Evolutionary conservation across 306 rosid species (phyloP).

Genomic region (Pyrus pyrifolia): DNA sequence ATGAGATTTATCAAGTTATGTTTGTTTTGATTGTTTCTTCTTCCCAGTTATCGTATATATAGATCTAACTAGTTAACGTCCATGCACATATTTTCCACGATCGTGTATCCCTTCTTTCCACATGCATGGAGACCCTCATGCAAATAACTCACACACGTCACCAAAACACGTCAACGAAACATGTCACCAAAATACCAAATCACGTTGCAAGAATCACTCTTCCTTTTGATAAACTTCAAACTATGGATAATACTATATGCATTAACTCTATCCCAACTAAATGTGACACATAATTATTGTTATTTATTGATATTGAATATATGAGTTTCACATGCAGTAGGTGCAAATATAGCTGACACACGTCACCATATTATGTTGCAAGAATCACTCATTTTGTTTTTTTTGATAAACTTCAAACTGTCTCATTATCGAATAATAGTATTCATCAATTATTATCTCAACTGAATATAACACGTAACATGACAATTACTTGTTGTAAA

Average conservation of each 20-base stretch:
- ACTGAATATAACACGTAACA: no score
- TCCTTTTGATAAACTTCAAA: background rate
- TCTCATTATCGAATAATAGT: background rate
- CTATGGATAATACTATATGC: background rate
- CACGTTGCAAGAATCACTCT: background rate
- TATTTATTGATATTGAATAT: no score
- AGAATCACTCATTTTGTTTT: no score
- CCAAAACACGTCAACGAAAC: background rate
- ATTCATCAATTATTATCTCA: no score
- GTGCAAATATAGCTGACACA: background rate
- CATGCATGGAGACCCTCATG: background rate
- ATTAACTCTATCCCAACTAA: background rate
- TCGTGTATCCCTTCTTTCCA: background rate
- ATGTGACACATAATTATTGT: background rate
- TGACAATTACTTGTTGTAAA: no score
- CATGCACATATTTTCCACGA: background rate
- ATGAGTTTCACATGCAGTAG: no score
- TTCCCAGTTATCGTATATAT: background rate
- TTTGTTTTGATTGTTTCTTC: conserved; percentile 13
- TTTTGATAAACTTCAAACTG: background rate
- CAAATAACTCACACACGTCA: background rate
- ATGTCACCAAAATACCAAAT: background rate
- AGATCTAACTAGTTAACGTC: background rate
- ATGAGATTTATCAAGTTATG: conserved; percentile 16
- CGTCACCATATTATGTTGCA: background rate